These are phyloP conservation scores for Stachybotrys chartarum DNA, from an alignment of 2,329 filamentous ascomycete genomes.

Conservation along the genomic window DNA sequence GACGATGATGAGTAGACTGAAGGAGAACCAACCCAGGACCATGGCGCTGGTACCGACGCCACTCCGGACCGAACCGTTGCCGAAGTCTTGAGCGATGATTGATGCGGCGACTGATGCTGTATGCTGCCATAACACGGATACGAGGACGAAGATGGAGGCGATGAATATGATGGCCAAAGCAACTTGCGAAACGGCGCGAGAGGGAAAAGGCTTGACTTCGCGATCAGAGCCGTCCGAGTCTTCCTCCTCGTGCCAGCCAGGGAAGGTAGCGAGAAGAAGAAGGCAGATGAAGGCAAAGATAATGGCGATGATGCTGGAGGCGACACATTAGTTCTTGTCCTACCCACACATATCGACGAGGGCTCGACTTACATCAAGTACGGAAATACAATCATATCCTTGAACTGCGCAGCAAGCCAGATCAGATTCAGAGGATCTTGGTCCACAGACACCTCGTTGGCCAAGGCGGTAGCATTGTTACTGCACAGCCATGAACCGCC, in stretches of 20 bases:
- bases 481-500: slow-evolving; percentile 90
- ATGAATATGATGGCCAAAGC: slow-evolving; percentile 89
- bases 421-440: slow-evolving; percentile 96
- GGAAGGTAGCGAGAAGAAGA: slow-evolving; percentile 90
- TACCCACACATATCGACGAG: background rate
- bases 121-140: slow-evolving; percentile 82
- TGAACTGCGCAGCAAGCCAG: slow-evolving; percentile 95
- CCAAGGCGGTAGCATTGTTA: slow-evolving; percentile 91
- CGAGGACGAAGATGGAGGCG: slow-evolving; percentile 62
- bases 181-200: slow-evolving; percentile 83
- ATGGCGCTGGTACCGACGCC: slow-evolving; percentile 93
- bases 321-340: slow-evolving; percentile 2
- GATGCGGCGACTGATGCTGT: slow-evolving; percentile 94
- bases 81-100: slow-evolving; percentile 86
- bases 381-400: slow-evolving; percentile 96
- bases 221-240: slow-evolving; percentile 75
- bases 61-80: slow-evolving; percentile 78
- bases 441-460: slow-evolving; percentile 80
- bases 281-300: slow-evolving; percentile 96
- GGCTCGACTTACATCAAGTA: slow-evolving; percentile 71
- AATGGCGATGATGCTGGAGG: slow-evolving; percentile 81
- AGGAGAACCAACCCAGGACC: slow-evolving; percentile 97
- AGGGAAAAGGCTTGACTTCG: slow-evolving; percentile 91
- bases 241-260: slow-evolving; percentile 91
- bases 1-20: slow-evolving; percentile 86